These are phyloP conservation scores for Lentinula boryana DNA, from an alignment of 768 basidiomycete species.

Conservation along the genomic window DNA sequence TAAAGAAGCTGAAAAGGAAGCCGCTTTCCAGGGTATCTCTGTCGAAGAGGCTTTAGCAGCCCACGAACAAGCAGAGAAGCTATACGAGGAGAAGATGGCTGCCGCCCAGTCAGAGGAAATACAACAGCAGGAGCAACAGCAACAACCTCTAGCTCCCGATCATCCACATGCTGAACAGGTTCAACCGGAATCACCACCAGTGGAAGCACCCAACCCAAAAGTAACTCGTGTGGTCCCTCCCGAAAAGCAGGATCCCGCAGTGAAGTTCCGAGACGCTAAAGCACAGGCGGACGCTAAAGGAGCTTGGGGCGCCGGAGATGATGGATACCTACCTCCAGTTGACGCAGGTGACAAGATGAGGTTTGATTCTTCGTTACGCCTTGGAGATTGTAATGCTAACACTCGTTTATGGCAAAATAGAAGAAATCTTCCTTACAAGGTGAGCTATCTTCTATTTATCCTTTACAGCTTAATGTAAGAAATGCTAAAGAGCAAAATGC, in stretches of 20 bases:
- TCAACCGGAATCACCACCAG: slow-evolving; percentile 15
- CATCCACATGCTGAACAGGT: slow-evolving; percentile 33
- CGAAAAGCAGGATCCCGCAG: slow-evolving; percentile 62
- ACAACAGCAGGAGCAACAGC: slow-evolving; percentile 10
- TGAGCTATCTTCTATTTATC: slow-evolving; percentile 23
- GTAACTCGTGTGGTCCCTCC: slow-evolving; percentile 54
- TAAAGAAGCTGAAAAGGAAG: slow-evolving; percentile 79
- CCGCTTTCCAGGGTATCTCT: slow-evolving; percentile 75
- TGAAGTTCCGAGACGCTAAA: slow-evolving; percentile 53
- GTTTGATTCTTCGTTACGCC: slow-evolving; percentile 23
- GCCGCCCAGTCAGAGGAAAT: slow-evolving; percentile 8
- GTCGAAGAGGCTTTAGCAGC: slow-evolving; percentile 62
- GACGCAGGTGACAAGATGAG: slow-evolving; percentile 74
- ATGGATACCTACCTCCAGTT: slow-evolving; percentile 68
- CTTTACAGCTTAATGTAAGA: slow-evolving; percentile 16
- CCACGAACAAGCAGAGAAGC: slow-evolving; percentile 30
- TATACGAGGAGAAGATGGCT: slow-evolving; percentile 9
- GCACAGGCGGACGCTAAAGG: slow-evolving; percentile 47
- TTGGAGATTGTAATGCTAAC: neutral
- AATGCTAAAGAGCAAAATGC: slow-evolving; percentile 46
- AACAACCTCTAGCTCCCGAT: slow-evolving; percentile 13
- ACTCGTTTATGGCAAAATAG: slow-evolving; percentile 24
- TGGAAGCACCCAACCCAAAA: slow-evolving; percentile 37
- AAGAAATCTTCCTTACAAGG: slow-evolving; percentile 87
- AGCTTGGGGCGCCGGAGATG: slow-evolving; percentile 68